Percentiles rank a stretch among this genome's conserved stretches.
Evolutionary conservation across 345 rosid species (phyloP).

Genomic region (Noccaea bulbosa): DNA sequence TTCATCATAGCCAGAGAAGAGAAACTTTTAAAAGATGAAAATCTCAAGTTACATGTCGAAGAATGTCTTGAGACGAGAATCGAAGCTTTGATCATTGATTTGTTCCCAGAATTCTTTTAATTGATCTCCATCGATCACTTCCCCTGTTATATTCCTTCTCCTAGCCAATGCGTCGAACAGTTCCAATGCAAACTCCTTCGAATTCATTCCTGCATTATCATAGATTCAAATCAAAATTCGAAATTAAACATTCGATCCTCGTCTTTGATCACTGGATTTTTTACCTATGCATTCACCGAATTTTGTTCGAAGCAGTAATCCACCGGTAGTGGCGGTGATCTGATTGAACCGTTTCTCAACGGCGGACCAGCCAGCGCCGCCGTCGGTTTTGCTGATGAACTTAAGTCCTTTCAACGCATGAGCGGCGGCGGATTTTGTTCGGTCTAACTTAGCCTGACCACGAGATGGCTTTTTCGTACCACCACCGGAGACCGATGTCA

Average conservation of each 20-base stretch:
- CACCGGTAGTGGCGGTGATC: conserved; percentile 55
- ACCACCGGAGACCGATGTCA: conserved; percentile 53
- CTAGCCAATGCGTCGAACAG: conserved; percentile 73
- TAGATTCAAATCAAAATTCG: not conserved
- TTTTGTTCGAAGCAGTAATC: conserved; percentile 49
- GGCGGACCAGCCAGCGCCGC: conserved; percentile 69
- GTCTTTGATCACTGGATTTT: not conserved
- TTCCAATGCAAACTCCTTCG: conserved; percentile 71
- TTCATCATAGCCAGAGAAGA: conserved; percentile 6
- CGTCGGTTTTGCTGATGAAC: conserved; percentile 73
- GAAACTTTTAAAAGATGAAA: not conserved
- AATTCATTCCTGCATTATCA: conserved; percentile 61
- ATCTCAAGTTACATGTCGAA: conserved; percentile 59
- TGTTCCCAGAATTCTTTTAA: conserved; percentile 77
- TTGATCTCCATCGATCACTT: conserved; percentile 55
- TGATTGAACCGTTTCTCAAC: conserved; percentile 70
- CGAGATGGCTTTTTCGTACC: conserved; percentile 41
- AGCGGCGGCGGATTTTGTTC: conserved; percentile 68
- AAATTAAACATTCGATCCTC: not conserved
- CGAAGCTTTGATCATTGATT: conserved; percentile 74
- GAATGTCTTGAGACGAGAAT: conserved; percentile 75
- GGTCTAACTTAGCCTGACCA: conserved; percentile 53
- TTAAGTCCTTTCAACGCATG: conserved; percentile 73
- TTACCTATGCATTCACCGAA: conserved; percentile 78
- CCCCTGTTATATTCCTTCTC: conserved; percentile 53